Evolutionary conservation across 2,329 filamentous ascomycete genomes (phyloP), one percentile per base, ranked within the genome.

Genomic region (Penicillium sp.): DNA sequence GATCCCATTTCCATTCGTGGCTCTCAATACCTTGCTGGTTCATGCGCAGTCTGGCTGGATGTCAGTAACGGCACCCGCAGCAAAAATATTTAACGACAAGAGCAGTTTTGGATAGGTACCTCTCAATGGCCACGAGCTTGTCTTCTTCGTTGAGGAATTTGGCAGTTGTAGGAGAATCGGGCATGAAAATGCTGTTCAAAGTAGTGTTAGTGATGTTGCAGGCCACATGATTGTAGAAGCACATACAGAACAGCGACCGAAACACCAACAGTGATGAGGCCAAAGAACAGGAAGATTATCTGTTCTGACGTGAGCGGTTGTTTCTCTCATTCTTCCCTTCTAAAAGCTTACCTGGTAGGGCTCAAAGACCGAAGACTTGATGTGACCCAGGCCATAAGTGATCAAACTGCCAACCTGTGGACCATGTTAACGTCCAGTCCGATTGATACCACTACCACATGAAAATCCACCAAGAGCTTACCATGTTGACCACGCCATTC

Each of bases 131-230:
- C 10, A 87, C 74, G 0, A 86, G 68, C 58, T 84, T 87, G 49
- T 89, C 86, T 14, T 83, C 77, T 4, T 83, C 79, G 0, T 75
- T 79, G 1, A 89, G 77, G 52, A 87, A 88, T 22, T 82, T 84
- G 1, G 85, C 82, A 25, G 84, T 80, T 68, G 87, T 82, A 0
- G 87, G 87, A 0, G 85, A 87, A 65, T 90, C 87, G 0, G 88
- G 88, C 80, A 90, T 86, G 55, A 83, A 82, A 19, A 82, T 1
- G 4, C 67, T 69, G 30, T 56, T 5, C 2, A n/a, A 16, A 22
- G 5, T 2, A 2, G 16, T 16, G 16, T 60, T 35, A 60, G n/a
- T 26, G 7, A 8, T 11, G 14, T 35, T 26, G 6, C n/a, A 42
- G 14, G 6, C 7, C 3, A 0, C 11, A 43, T 2, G 8, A 22